Percentiles rank a stretch among this genome's conserved stretches.
Evolutionary conservation across 2,329 filamentous ascomycete species (phyloP).

Genomic region (Hypomyces perniciosus): DNA sequence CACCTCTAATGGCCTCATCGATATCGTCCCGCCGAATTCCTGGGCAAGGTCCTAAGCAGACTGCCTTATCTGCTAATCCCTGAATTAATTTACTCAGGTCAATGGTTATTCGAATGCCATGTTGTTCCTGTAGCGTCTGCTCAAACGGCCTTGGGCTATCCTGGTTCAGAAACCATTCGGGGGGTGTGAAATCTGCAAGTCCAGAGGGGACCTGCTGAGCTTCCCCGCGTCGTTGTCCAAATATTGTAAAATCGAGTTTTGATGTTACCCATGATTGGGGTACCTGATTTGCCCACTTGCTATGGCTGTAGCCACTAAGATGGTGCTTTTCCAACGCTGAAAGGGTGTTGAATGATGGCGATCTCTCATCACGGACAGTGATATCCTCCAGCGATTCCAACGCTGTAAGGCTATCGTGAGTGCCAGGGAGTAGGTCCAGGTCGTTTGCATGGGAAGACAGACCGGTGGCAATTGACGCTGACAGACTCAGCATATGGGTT

Average conservation of each 20-base stretch:
- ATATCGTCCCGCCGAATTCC: slow-evolving; percentile 4
- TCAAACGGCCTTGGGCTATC: not conserved
- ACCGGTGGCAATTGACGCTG: not conserved
- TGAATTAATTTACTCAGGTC: slow-evolving; percentile 4
- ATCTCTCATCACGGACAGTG: not conserved
- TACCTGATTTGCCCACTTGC: not conserved
- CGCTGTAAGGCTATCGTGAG: not conserved
- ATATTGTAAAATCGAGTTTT: not conserved
- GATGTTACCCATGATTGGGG: not conserved
- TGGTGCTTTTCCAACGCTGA: not conserved
- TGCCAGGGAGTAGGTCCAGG: not conserved
- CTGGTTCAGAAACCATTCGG: not conserved
- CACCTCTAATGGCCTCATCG: slow-evolving; percentile 5
- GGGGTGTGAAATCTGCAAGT: not conserved
- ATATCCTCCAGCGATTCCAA: too few species aligned
- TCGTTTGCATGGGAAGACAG: not conserved
- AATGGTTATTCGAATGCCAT: slow-evolving; percentile 8
- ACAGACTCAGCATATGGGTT: not conserved
- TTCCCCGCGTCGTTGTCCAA: slow-evolving; percentile 2
- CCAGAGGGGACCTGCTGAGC: not conserved
- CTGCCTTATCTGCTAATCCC: slow-evolving; percentile 1
- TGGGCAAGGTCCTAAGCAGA: slow-evolving; percentile 6
- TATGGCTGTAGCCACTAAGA: too few species aligned
- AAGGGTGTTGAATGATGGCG: not conserved
- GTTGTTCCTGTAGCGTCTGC: not conserved